phyloP scores from a whole-genome alignment of 306 rosid species.

The Prunus mume region DNA sequence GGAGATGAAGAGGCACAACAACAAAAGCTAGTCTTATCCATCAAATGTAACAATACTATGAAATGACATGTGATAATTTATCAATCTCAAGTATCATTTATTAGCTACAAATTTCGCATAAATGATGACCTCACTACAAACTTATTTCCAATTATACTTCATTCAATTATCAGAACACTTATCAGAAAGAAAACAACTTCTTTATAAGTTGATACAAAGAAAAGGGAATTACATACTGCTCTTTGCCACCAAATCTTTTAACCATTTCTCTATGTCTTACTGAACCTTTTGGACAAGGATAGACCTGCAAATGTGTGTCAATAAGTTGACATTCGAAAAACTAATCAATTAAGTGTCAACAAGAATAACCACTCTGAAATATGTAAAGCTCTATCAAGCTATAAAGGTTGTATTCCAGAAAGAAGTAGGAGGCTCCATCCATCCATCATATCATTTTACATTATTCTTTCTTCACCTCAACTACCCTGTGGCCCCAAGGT shows the following conservation, averaged over 20 bases:
- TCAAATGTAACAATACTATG: background rate
- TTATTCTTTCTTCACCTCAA: too few relatives aligned
- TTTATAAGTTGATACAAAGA: background rate
- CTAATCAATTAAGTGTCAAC: background rate
- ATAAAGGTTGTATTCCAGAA: too few relatives aligned
- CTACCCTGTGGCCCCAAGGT: too few relatives aligned
- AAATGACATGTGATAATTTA: too few relatives aligned
- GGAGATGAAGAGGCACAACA: conserved; percentile 1
- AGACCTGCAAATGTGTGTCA: conserved; percentile 54
- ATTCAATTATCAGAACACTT: background rate
- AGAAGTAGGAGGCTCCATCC: too few relatives aligned
- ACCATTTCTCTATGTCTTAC: conserved; percentile 78
- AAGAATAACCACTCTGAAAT: background rate
- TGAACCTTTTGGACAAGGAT: conserved; percentile 96
- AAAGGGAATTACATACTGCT: conserved; percentile 65
- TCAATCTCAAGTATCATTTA: background rate
- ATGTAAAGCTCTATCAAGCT: too few relatives aligned
- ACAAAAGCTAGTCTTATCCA: background rate
- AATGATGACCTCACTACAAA: background rate
- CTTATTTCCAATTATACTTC: background rate
- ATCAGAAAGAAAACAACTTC: background rate
- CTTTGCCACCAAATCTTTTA: conserved; percentile 71
- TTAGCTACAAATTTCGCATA: background rate
- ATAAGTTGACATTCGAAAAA: conserved; percentile 8
- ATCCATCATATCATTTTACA: too few relatives aligned